Percentiles rank a stretch among this genome's conserved stretches.
These are phyloP conservation scores for Neonectria coccinea DNA, from an alignment of 2,329 filamentous ascomycete species.

Conservation along the genomic window DNA sequence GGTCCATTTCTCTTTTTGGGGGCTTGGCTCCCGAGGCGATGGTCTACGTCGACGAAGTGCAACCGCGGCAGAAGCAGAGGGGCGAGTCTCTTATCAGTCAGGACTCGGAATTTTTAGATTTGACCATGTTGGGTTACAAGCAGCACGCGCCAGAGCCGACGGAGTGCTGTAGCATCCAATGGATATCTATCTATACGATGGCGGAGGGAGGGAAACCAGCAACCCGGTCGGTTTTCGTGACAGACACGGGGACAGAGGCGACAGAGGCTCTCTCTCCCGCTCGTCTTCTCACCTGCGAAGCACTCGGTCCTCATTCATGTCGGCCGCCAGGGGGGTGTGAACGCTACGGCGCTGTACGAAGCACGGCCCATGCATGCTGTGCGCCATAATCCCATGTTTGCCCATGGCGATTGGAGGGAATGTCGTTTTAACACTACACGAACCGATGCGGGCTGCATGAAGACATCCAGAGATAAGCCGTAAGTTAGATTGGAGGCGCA, in stretches of 20 bases:
- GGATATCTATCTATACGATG: background rate
- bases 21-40: conserved; percentile 5
- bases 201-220: background rate
- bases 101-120: background rate
- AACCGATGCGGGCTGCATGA: conserved; percentile 26
- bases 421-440: conserved; percentile 7
- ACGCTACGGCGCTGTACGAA: background rate
- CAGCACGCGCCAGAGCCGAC: background rate
- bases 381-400: conserved; percentile 1
- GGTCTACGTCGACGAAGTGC: background rate
- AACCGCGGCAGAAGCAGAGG: conserved; percentile 21
- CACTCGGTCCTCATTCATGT: background rate
- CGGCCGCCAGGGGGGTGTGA: conserved; percentile 19
- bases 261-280: no score
- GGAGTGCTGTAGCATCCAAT: no score
- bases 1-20: background rate
- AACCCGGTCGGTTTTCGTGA: conserved; percentile 19
- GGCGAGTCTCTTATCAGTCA: conserved; percentile 22
- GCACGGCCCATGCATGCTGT: conserved; percentile 13
- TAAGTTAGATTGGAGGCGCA: conserved; percentile 9
- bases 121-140: background rate
- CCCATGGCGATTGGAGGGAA: conserved; percentile 2
- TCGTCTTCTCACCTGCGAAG: no score
- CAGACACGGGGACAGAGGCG: background rate
- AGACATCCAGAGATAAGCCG: conserved; percentile 21